Conservation (phyloP, 306 rosid species). For the Vigna unguiculata region DNA sequence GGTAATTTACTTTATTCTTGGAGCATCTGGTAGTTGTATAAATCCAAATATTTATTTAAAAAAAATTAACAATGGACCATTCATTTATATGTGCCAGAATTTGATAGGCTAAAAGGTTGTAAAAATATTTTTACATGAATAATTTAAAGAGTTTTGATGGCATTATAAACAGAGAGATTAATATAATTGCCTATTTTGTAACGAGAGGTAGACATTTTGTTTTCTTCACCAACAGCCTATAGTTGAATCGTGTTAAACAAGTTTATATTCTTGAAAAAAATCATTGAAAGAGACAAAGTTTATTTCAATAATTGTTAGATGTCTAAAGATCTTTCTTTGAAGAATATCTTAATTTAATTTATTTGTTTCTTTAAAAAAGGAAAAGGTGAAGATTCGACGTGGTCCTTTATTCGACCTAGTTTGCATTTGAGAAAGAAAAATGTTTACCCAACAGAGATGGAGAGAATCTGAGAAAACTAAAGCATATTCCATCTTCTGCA, state of each 20-base stretch:
- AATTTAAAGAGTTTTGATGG: not conserved
- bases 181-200: not conserved
- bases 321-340: not conserved
- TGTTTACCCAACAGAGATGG: not conserved
- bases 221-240: not conserved
- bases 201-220: not conserved
- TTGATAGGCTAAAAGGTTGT: not conserved
- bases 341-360: not conserved
- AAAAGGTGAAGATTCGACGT: not conserved
- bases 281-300: not conserved
- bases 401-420: not conserved
- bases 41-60: not conserved
- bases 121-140: not conserved
- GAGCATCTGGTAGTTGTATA: not conserved
- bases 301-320: not conserved
- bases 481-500: conserved; percentile 44
- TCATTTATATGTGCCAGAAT: not conserved
- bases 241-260: conserved; percentile 4
- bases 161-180: no score
- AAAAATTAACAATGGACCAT: not conserved
- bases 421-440: not conserved
- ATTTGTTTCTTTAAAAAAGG: not conserved
- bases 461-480: conserved; percentile 18
- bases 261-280: not conserved
- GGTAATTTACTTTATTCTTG: not conserved